Base-by-base conservation (phyloP, 129 eudicot species). In the Centaurea solstitialis region DNA sequence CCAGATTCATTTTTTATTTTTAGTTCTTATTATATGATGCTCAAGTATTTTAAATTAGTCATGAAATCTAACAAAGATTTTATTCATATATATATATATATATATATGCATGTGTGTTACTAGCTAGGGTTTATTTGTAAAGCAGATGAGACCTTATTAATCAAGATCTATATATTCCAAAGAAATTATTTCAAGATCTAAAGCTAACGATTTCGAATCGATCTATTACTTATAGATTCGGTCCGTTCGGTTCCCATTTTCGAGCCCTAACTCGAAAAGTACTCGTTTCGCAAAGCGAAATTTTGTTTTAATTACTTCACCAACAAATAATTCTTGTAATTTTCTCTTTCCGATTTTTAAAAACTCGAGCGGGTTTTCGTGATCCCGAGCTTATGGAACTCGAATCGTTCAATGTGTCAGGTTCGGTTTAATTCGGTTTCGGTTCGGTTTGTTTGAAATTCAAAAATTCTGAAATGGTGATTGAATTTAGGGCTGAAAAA, bases 41-140 rank as follows among this genome's bases (percentile, higher is more conserved):
- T 82, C 40, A 61, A 76, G 78, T 76, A 70, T 18, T 38, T 61
- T 39, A 45, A 67, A 40, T 64, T 76, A 77, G 39, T 71, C 73
- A 61, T 82, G 57, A 82, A 38, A 82, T 76, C 78, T 77, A 71
- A 77, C 78, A 70, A 28, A 38, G 39, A 72, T 82, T 28, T 70
- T 70, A 18, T 37, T 41, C 43, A 22, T 45, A 39, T 24, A 20
- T 39, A 1, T 82, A 28, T 59, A 26, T 26, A 26, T 26, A 20
- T 39, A 1, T 82, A 28, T 59, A 28, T 59, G 77, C 71, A 53
- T 71, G 33, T 77, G 77, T 79, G 13, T 75, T 33, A 0, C 23
- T 80, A 40, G 70, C 23, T 80, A 40, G 70, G 75, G 75, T 53
- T 53, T 53, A 21, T 15, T 15, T 15, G 21, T 15, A 67, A 50